Conservation (phyloP, 2,329 filamentous ascomycete species). For the Ustulina deusta region DNA sequence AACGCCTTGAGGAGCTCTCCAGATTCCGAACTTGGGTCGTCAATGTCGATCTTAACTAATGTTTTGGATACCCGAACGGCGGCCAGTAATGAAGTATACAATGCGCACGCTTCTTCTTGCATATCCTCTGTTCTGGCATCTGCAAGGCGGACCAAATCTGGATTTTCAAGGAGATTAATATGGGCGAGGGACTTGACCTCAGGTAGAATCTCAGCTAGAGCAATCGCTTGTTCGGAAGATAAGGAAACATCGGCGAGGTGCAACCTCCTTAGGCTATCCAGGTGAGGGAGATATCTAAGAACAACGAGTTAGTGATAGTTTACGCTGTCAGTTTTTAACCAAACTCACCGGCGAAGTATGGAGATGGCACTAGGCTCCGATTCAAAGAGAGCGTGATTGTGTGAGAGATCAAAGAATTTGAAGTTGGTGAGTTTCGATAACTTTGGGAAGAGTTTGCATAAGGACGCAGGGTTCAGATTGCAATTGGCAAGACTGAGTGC, state of each 20-base stretch:
- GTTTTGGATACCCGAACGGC: constrained; percentile 86
- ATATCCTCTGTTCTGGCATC: constrained; percentile 80
- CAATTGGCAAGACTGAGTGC: constrained; percentile 89
- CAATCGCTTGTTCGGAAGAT: constrained; percentile 88
- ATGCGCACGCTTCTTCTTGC: constrained; percentile 92
- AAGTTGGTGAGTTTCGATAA: constrained; percentile 78
- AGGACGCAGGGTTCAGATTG: constrained; percentile 77
- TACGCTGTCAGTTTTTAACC: background rate
- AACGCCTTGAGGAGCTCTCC: constrained; percentile 92
- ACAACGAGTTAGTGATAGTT: constrained; percentile 35
- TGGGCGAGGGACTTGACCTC: constrained; percentile 86
- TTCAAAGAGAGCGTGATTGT: constrained; percentile 85
- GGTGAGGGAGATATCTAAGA: constrained; percentile 79
- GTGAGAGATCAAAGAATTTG: constrained; percentile 90
- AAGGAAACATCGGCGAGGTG: constrained; percentile 88
- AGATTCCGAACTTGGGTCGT: constrained; percentile 83
- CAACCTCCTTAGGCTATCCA: constrained; percentile 82
- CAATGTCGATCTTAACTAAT: constrained; percentile 90
- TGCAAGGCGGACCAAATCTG: constrained; percentile 75
- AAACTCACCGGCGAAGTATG: constrained; percentile 76
- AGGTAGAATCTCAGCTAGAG: constrained; percentile 88
- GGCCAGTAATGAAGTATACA: constrained; percentile 92
- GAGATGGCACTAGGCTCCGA: constrained; percentile 78
- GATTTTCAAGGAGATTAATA: constrained; percentile 87
- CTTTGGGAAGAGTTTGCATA: constrained; percentile 80